Base-by-base conservation (phyloP, 192 early-diverging fungal genomes). In the Fimicolochytrium jonesii region DNA sequence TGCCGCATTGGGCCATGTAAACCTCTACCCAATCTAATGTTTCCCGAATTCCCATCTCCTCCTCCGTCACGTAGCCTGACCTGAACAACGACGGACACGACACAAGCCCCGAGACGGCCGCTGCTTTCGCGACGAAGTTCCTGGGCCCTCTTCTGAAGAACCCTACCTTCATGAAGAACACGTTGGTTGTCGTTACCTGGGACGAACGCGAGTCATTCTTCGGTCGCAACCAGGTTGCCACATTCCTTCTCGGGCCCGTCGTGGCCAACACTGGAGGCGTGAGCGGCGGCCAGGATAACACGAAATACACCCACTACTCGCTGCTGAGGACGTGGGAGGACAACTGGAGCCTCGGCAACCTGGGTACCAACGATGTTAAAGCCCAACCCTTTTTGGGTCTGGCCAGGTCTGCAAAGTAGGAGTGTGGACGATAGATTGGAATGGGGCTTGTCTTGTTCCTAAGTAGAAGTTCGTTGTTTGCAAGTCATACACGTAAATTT, bases 251-350 rank as follows among this genome's bases (percentile, higher is more conserved):
- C 23, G 64, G 61, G 17, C 39, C 43, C 29, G 32, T 67, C 32
- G 61, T 70, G 33, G 67, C 60, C 26, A 59, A 42, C 36, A 20
- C 34, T 22, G 56, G 45, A 2, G 57, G 41, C 20, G n/a, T n/a
- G n/a, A n/a, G n/a, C n/a, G 67, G 71, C 25, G 32, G 37, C 47
- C 35, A n/a, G 7, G 88, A 90, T 70, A 61, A 35, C 41, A 84
- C 85, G 18, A 62, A 41, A 35, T 90, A 88, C 58, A 77, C 75
- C 22, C 88, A 90, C 59, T 88, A 83, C 71, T 84, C 80, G 10
- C 41, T 76, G 10, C 54, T 87, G 7, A 70, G 76, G n/a, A 88
- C 88, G 23, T 60, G 84, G 35, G 85, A 86, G 68, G 39, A 76
- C 42, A 84, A 82, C 76, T 90, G 84, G 80, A 74, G 71, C 36